Evolutionary conservation across 768 basidiomycete species (phyloP).

Genomic region (Suillus subalutaceus): DNA sequence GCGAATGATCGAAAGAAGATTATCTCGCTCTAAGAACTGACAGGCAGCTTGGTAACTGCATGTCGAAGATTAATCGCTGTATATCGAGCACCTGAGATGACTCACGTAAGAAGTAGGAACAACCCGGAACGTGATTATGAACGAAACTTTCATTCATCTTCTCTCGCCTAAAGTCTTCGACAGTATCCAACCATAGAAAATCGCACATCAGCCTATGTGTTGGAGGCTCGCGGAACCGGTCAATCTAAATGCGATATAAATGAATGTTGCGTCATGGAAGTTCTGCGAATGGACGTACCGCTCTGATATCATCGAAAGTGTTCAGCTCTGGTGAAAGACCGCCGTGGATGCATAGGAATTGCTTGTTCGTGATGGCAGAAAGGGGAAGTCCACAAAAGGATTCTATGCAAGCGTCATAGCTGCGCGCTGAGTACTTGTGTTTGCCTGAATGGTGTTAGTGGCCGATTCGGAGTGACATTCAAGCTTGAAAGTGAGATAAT

Average conservation of each 20-base stretch:
- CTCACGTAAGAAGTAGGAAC: conserved; percentile 93
- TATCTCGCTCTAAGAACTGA: conserved; percentile 96
- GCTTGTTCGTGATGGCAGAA: conserved; percentile 99
- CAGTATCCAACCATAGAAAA: conserved; percentile 96
- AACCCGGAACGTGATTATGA: conserved; percentile 96
- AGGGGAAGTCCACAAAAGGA: conserved; percentile 95
- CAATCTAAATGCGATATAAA: conserved; percentile 58
- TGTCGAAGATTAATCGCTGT: conserved; percentile 6
- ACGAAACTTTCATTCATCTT: conserved; percentile 91
- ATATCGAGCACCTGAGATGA: background rate
- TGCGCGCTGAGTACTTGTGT: conserved; percentile 96
- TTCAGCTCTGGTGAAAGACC: conserved; percentile 94
- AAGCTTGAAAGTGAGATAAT: conserved; percentile 98
- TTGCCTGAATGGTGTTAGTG: conserved; percentile 61
- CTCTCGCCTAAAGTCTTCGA: conserved; percentile 96
- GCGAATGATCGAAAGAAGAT: conserved; percentile 93
- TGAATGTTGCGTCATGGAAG: background rate
- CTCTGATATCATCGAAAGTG: conserved; percentile 92
- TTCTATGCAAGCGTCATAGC: conserved; percentile 98
- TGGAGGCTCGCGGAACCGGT: conserved; percentile 98
- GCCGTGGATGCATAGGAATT: conserved; percentile 98
- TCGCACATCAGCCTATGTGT: conserved; percentile 99
- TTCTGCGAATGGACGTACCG: conserved; percentile 48
- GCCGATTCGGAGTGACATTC: conserved; percentile 50
- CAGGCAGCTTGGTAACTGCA: conserved; percentile 93